Evolutionary conservation across 257 asterid species (phyloP), one percentile per base, ranked within the genome.

Genomic region (Salvia rosmarinus): DNA sequence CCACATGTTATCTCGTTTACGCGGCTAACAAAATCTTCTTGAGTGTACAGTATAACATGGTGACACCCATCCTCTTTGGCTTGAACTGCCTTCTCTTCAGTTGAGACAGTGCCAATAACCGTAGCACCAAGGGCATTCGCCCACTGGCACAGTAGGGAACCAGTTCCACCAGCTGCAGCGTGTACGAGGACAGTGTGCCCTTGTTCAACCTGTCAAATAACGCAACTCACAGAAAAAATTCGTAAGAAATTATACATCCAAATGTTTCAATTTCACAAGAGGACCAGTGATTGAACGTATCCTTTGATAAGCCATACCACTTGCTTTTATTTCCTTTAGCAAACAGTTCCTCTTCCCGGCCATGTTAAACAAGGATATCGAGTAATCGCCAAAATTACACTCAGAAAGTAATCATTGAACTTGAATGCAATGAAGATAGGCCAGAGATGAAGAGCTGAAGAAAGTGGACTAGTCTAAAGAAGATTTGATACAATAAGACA

Each of bases 101-200:
- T 91, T 52, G 98, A 95, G 73, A 91, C 98, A 16, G 96, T 88
- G 59, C 99, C 99, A 7, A 95, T 91, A 42, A 95, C 96, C 0
- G 94, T 91, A 44, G 98, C 99, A 58, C 99, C 98, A 49, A 87
- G 90, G 14, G 95, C 87, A 46, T 79, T 95, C 46, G 96, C 97
- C 99, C 99, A 95, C 75, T 95, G 99, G 85, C 98, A 95, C 80
- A 95, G 55, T 51, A 95, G 74, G 55, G 99, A 95, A 47, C 99
- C 99, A 34, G 87, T 91, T 40, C 99, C 99, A 77, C 98, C 98
- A 9, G 99, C 97, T 67, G 99, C 99, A 37, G 99, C 99, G 75
- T 91, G 99, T 64, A 95, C 52, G 62, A 91, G 98, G 71, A 89
- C 84, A 0, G 90, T 88, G 72, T 95, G 97, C 40, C 99, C 98